Evolutionary conservation across 2,329 filamentous ascomycete species (phyloP).

Genomic region (Paradendryphiella salina): DNA sequence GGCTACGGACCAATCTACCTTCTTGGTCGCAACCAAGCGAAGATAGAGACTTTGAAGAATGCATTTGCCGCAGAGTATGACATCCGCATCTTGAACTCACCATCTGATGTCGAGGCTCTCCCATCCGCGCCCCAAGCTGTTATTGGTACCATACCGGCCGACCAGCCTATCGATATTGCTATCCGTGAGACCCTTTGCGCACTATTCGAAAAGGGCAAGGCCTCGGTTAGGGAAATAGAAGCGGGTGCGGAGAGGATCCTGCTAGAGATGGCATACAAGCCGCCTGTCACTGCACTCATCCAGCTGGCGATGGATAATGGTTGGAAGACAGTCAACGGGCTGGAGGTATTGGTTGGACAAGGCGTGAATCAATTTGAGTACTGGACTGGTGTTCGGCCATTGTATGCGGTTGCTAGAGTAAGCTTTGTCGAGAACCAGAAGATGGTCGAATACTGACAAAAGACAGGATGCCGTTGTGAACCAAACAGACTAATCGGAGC

Average conservation of each 20-base stretch:
- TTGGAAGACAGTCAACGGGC: constrained; percentile 82
- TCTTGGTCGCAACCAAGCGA: constrained; percentile 72
- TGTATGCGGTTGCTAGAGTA: constrained; percentile 70
- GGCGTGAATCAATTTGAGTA: constrained; percentile 82
- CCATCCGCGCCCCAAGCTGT: constrained; percentile 67
- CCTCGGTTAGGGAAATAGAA: constrained; percentile 14
- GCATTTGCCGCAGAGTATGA: constrained; percentile 76
- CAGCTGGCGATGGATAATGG: constrained; percentile 74
- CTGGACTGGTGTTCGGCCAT: constrained; percentile 79
- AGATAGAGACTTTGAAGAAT: constrained; percentile 67
- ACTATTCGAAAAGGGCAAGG: constrained; percentile 52
- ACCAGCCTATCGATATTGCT: constrained; percentile 74
- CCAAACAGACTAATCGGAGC: constrained; percentile 6
- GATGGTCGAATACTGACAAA: constrained; percentile 5
- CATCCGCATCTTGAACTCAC: constrained; percentile 59
- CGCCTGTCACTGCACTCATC: constrained; percentile 80
- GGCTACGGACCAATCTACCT: constrained; percentile 86
- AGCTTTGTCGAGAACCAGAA: constrained; percentile 25
- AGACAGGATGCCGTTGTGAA: constrained; percentile 25
- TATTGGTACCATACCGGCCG: constrained; percentile 88
- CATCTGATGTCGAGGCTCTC: constrained; percentile 52
- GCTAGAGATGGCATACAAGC: constrained; percentile 97
- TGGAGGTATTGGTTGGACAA: constrained; percentile 88
- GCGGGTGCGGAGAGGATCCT: constrained; percentile 57
- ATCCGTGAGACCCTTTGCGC: constrained; percentile 67